phyloP scores from a whole-genome alignment of 164 flowering plant species.

The Magnolia officinalis region DNA sequence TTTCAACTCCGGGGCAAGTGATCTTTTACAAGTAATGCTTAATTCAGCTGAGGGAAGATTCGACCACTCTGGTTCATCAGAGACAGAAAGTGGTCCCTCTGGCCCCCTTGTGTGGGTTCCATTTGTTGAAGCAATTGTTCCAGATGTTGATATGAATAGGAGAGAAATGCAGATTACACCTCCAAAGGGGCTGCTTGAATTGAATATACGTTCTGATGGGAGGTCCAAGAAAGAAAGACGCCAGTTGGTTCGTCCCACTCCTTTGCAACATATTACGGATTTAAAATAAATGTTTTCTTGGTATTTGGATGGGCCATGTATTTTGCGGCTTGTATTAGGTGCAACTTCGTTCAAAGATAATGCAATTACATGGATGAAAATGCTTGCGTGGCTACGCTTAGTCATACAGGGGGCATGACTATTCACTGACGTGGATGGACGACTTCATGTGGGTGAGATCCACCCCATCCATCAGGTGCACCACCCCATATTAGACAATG shows the following conservation, averaged over 20 bases:
- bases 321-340: neutral
- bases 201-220: constrained; percentile 62
- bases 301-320: neutral
- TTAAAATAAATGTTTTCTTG: neutral
- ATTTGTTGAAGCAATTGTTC: constrained; percentile 95
- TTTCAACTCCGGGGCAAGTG: constrained; percentile 62
- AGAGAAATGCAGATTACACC: constrained; percentile 87
- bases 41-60: constrained; percentile 26
- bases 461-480: too few species aligned
- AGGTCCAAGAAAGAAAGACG: constrained; percentile 93
- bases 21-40: constrained; percentile 75
- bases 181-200: constrained; percentile 86
- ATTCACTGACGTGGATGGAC: too few species aligned
- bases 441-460: too few species aligned
- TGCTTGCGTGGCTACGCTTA: too few species aligned
- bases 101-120: constrained; percentile 74
- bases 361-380: too few species aligned
- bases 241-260: constrained; percentile 63
- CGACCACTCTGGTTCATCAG: constrained; percentile 30
- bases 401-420: too few species aligned
- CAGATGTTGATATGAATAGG: constrained; percentile 61
- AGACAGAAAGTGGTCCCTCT: constrained; percentile 31
- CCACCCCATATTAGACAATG: too few species aligned
- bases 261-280: constrained; percentile 4
- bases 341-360: neutral